Evolutionary conservation across 768 basidiomycete species (phyloP).

Genomic region (Amanita exitialis): DNA sequence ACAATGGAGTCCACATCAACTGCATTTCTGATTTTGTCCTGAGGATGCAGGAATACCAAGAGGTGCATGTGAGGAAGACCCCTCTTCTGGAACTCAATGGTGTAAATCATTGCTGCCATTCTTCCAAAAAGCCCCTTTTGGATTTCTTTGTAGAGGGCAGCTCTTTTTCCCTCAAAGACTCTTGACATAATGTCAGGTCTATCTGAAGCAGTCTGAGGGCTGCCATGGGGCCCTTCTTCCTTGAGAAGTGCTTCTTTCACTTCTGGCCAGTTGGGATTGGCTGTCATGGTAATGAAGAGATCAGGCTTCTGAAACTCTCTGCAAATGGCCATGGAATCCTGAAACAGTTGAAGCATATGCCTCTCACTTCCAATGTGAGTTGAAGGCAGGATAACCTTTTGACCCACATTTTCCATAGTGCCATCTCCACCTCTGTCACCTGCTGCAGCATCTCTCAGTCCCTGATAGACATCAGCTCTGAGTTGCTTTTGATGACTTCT

Average conservation of each 20-base stretch:
- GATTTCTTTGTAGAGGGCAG: neutral
- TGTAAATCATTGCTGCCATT: constrained; percentile 13
- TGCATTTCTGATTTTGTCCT: constrained; percentile 16
- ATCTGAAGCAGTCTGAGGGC: constrained; percentile 13
- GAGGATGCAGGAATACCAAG: no score
- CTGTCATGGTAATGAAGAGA: constrained; percentile 40
- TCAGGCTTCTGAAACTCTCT: constrained; percentile 23
- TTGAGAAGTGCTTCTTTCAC: constrained; percentile 18
- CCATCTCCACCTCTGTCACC: neutral
- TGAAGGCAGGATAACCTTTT: neutral
- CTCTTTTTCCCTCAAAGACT: neutral
- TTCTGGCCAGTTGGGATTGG: constrained; percentile 37
- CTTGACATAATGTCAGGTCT: neutral
- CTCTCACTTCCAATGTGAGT: constrained; percentile 18
- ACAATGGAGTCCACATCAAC: constrained; percentile 24
- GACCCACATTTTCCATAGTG: constrained; percentile 14
- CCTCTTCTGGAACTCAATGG: constrained; percentile 36
- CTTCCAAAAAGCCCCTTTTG: neutral
- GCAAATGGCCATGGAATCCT: constrained; percentile 34
- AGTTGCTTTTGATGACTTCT: constrained; percentile 24
- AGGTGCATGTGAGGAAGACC: constrained; percentile 36
- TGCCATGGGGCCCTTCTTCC: constrained; percentile 13
- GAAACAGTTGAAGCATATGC: constrained; percentile 29
- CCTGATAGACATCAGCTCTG: constrained; percentile 23
- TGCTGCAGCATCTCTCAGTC: constrained; percentile 7